Conservation (phyloP, 1,284 basidiomycete species). For the Ceratobasidium sp. region DNA sequence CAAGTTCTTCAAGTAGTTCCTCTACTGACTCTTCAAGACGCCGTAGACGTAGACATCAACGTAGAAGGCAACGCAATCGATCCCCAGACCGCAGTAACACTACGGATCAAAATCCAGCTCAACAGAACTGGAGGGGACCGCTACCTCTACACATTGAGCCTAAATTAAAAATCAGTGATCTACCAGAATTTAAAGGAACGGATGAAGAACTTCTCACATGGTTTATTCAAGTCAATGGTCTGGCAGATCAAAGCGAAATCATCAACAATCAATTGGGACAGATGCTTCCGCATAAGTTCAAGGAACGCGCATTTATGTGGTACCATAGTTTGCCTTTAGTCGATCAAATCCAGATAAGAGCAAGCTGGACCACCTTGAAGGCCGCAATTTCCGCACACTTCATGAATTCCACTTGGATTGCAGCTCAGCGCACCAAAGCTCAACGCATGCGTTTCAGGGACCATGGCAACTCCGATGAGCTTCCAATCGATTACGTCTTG, state of each 20-base stretch:
- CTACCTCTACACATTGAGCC: slow-evolving; percentile 40
- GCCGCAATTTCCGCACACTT: no score
- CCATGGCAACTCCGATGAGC: neutral
- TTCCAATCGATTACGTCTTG: slow-evolving; percentile 1
- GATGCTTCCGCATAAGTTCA: neutral
- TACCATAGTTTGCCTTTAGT: no score
- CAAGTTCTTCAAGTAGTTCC: no score
- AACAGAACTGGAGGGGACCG: no score
- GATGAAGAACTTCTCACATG: neutral
- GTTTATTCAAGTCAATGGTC: neutral
- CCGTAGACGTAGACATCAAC: slow-evolving; percentile 22
- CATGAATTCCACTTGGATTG: neutral
- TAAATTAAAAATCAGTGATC: neutral
- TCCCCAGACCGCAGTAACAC: no score
- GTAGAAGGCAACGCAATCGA: no score
- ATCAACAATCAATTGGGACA: neutral
- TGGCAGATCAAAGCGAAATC: neutral
- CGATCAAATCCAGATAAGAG: no score
- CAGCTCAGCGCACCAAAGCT: neutral
- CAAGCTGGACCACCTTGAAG: no score
- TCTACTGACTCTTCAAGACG: no score
- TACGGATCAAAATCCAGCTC: no score
- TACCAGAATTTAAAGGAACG: slow-evolving; percentile 18
- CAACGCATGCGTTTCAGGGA: neutral
- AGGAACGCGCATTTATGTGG: no score